Base-by-base conservation (phyloP, 2,329 filamentous ascomycete genomes). In the Arthrocladium fulminans region DNA sequence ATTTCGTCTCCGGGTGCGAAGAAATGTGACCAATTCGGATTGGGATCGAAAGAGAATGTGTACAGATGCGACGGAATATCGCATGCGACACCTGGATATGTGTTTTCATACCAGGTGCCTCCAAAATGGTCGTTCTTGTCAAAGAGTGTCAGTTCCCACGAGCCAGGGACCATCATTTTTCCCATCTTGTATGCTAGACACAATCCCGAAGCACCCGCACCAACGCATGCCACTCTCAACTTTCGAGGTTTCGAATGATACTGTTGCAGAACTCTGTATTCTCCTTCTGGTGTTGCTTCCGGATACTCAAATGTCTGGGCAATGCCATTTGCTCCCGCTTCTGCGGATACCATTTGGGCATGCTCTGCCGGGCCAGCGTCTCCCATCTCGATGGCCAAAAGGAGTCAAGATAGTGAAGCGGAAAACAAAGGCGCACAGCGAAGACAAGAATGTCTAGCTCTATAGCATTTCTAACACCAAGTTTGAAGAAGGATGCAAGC, bases 1-100 rank as follows among this genome's bases (percentile, higher is more conserved):
- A 72, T 71, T 54, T 72, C 70, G 5, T 56, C 51, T 1, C 66
- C 66, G 7, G 57, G 58, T 3, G 68, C 65, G 50, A 68, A 72
- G 34, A 69, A 66, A 4, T 65, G 60, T 0, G 60, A 61, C 68
- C 68, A 72, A 35, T 69, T 60, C 1, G 66, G 67, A 27, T 71
- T 71, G 1, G 67, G 67, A 9, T 67, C 65, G 50, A 68, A 72
- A 13, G 55, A 49, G 27, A 52, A 56, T 38, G 52, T 50, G 47
- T 57, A 35, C 15, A 39, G 25, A 60, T 84, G 80, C 0, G 81
- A 76, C 0, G 83, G 80, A 12, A 86, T 77, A 60, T 86, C 81
- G 55, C 83, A 86, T 35, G 49, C 47, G 7, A 54, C 13, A 3
- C 69, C 69, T 0, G 67, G 67, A 50, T 69, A 70, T 1, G 58